A percentile compares a stretch with the other conserved stretches of the same genome.
phyloP scores from a whole-genome alignment of 192 early-diverging fungal species.

The Phycomyces nitens region DNA sequence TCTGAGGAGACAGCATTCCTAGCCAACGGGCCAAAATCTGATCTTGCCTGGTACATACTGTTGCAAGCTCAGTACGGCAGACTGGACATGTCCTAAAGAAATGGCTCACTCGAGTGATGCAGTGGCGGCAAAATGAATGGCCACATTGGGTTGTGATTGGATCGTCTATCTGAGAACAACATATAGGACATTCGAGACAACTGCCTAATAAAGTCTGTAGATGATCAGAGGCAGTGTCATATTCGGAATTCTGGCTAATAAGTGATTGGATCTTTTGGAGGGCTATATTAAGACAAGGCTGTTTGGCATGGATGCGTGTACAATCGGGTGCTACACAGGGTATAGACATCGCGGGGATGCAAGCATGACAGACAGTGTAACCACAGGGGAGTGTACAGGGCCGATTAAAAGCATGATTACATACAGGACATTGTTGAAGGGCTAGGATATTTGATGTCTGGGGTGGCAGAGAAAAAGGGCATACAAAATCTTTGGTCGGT shows the following conservation, averaged over 20 bases:
- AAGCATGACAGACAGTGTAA: constrained; percentile 33
- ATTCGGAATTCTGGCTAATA: neutral
- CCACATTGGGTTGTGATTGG: constrained; percentile 64
- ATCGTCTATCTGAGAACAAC: constrained; percentile 45
- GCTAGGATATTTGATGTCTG: neutral
- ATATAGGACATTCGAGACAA: constrained; percentile 58
- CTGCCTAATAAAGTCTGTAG: neutral
- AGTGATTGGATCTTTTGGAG: constrained; percentile 28
- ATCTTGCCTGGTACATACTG: neutral
- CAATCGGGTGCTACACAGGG: constrained; percentile 11
- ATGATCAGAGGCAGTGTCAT: constrained; percentile 9
- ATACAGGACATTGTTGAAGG: neutral
- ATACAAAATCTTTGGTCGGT: neutral
- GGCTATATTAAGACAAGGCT: constrained; percentile 29
- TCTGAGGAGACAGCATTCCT: neutral
- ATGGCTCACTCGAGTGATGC: constrained; percentile 38
- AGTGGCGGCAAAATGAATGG: constrained; percentile 59
- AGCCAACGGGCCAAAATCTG: neutral
- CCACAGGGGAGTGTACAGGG: constrained; percentile 43
- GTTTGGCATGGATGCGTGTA: neutral
- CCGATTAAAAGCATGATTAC: constrained; percentile 10
- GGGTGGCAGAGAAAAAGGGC: neutral
- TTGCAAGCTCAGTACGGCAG: constrained; percentile 9
- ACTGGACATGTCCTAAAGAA: constrained; percentile 45
- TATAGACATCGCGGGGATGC: constrained; percentile 11